phyloP scores from a whole-genome alignment of 345 rosid species.

The Dipteronia sinensis region DNA sequence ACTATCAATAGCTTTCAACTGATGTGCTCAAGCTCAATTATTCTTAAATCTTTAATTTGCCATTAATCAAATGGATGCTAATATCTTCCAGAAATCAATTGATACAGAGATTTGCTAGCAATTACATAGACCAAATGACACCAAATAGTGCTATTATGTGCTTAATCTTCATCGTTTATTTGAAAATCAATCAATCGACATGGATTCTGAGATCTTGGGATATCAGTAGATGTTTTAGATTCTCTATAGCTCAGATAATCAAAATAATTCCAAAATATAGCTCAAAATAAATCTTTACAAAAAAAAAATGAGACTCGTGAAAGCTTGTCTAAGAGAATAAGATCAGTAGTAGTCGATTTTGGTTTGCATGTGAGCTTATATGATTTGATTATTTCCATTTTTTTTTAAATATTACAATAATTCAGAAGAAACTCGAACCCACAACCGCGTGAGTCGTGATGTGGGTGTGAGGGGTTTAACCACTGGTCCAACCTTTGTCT shows the following conservation, averaged over 20 bases:
- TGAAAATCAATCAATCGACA: background rate
- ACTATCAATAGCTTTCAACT: no score
- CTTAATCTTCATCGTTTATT: background rate
- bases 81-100: background rate
- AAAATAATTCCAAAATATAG: background rate
- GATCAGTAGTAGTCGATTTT: background rate
- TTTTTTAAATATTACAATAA: no score
- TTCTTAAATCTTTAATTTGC: no score
- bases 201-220: background rate
- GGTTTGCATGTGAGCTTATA: constrained; percentile 18
- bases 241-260: background rate
- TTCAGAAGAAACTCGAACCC: no score
- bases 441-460: no score
- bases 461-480: no score
- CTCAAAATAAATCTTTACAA: no score
- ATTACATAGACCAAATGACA: background rate
- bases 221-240: background rate
- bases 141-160: background rate
- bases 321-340: background rate
- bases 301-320: background rate
- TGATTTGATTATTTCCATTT: constrained; percentile 14
- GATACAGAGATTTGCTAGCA: background rate
- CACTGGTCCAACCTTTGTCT: no score
- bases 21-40: no score
- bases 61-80: no score